Evolutionary conservation across 129 eudicot species (phyloP), one percentile per base, ranked within the genome.

Genomic region (Flaveria robusta): DNA sequence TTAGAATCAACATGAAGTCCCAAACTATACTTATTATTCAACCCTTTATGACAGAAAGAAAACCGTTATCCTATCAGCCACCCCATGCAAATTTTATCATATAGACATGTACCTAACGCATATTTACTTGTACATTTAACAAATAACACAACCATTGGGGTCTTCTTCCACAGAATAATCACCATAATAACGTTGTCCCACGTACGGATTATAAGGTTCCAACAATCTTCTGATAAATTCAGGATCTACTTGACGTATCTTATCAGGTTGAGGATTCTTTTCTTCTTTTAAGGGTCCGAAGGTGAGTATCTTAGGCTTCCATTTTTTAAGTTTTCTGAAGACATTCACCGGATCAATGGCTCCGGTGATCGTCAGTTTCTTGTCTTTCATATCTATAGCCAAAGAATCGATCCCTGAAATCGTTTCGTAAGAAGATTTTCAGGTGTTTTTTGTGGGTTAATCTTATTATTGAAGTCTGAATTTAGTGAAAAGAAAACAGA

Each of bases 101-200:
- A 19, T 18, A 47, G 0, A 12, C 71, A 72, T 46, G 50, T 63
- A 43, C 24, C n/a, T 27, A n/a, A 9, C 31, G 31, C 47, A 71
- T 71, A 1, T 50, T 51, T 71, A 18, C 14, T 51, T 31, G 49
- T 52, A 41, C 10, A 74, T 43, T 60, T 72, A 81, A 5, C 70
- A 76, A 52, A 81, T 81, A 67, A 81, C 88, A 84, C 88, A 84
- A 59, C 70, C 58, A 72, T 11, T 81, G 7, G 83, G 85, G 50
- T 79, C 11, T 4, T 83, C 87, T 29, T 83, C 87, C 0, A 68
- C 66, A 74, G 74, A 62, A 16, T 50, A 68, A 31, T 22, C 59
- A 80, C 74, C 34, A 29, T 29, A 66, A 2, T 66, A 73, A 15
- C 34, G 79, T 9, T 39, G 83, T 27, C 43, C 12, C 69, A 73